Evolutionary conservation across 306 rosid genomes (phyloP), one percentile per base, ranked within the genome.

Genomic region (Trifolium fragiferum): DNA sequence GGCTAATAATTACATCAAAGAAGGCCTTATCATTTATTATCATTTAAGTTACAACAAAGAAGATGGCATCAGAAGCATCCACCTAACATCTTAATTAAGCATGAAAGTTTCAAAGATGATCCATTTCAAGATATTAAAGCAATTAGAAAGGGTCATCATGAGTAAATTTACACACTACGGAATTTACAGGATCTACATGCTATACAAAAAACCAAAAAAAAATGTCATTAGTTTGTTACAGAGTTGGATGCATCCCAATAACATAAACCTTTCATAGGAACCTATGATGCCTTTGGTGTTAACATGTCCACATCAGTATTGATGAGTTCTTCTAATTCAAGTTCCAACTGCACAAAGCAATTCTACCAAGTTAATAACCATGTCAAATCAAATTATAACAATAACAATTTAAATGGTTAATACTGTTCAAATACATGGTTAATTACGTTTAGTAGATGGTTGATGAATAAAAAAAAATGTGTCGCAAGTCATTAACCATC

Each of bases 141-240:
- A 32, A 76, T 8, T 74, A 69, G 85, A 73, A 74, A 68, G 81
- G 80, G 82, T 58, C 78, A 27, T 66, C 78, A 27, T 66, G 11
- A 38, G 58, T 72, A 33, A 72, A 76, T 18, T 65, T 74, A 78
- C 74, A 68, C 75, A 68, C 73, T 75, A 77, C 21, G 23, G 62
- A 85, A 88, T 87, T 84, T 91, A 89, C 92, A 88, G 30, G 18
- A 85, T 76, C 80, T 85, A 89, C 89, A 78, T 27, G 79, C 70
- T 79, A 75, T 80, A 80, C 85, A 53, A 55, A 57, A 68, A 23
- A 11, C 14, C 11, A 11, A 8, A 7, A 15, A 15, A 76, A 38
- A 82, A 61, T 60, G 32, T 23, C 54, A 65, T 53, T 81, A 71
- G n/a, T 61, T 70, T 74, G 80, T 72, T 72, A 80, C 61, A 35